Base-by-base conservation (phyloP, 2,329 filamentous ascomycete species). In the Penicillium oxalicum region DNA sequence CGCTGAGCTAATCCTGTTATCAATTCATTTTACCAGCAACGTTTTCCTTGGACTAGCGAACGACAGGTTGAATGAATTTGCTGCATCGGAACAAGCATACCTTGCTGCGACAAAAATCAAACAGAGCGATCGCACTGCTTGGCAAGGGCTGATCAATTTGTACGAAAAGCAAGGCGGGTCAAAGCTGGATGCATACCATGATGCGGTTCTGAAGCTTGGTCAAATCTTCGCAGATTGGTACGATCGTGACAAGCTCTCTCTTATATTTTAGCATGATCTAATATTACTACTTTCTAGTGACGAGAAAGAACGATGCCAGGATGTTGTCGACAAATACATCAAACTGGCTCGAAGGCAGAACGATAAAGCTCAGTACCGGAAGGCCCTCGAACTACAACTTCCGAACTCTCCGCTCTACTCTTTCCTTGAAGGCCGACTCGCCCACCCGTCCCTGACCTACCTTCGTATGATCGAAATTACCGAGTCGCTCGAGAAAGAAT, bases 21-120 rank as follows among this genome's bases (percentile, higher is more conserved):
- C 39, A 36, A 18, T 29, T 41, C n/a, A 32, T 32, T 12, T 26
- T 18, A 12, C 13, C 51, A 88, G 86, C 26, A 81, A 88, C 56
- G 78, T 97, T n/a, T 94, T 96, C 64, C 75, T 95, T 13, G 93
- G 88, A 2, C 88, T 94, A 66, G 87, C 88, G 2, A 75, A 86
- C 40, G 89, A 95, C 67, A 93, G 90, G 66, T 79, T 86, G 53
- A 81, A 82, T 51, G 79, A 83, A 52, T 71, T 78, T 6, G 82
- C 86, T 5, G 85, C 88, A 36, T 84, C 93, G 0, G 90, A 93
- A 59, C 79, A 77, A 32, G 81, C 84, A 1, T 97, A 97, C 68
- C 75, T 78, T 36, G 76, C 79, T 29, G 93, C 91, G 1, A 81
- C 86, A 5, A 75, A 77, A 18, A 74, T 88, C 52, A 91, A 88